Evolutionary conservation across 2,329 filamentous ascomycete genomes (phyloP).

Genomic region (Clarireedia monteithiana): DNA sequence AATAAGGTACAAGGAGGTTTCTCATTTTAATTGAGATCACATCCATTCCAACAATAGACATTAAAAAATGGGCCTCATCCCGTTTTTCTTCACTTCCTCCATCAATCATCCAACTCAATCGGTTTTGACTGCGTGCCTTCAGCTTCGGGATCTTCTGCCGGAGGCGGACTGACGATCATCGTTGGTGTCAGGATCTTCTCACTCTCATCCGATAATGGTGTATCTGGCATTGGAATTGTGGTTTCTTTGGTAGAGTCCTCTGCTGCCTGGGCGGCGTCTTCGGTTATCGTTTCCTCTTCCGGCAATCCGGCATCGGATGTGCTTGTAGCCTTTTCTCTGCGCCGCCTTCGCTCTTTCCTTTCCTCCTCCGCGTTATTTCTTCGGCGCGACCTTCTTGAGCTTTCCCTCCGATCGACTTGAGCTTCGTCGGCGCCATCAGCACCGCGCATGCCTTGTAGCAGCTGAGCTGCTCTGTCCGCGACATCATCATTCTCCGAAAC

Average conservation of each 20-base stretch:
- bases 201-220: conserved; percentile 10
- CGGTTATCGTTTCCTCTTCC: conserved; percentile 11
- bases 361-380: conserved; percentile 72
- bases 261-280: conserved; percentile 8
- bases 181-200: conserved; percentile 22
- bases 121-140: conserved; percentile 17
- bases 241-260: neutral
- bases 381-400: conserved; percentile 48
- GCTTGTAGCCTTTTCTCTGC: conserved; percentile 52
- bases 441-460: conserved; percentile 75
- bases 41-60: conserved; percentile 11
- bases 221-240: conserved; percentile 5
- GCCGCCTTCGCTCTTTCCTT: conserved; percentile 55
- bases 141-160: conserved; percentile 21
- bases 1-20: conserved; percentile 5
- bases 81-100: conserved; percentile 8
- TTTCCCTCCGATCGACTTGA: conserved; percentile 44
- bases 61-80: conserved; percentile 10
- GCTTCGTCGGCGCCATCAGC: conserved; percentile 47
- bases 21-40: neutral
- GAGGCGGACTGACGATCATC: conserved; percentile 27
- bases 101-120: conserved; percentile 24
- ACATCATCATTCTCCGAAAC: conserved; percentile 51
- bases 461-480: conserved; percentile 72
- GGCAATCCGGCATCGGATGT: conserved; percentile 14